These are phyloP conservation scores for Mallotus repandus DNA, from an alignment of 441 rosid genomes.

Conservation along the genomic window DNA sequence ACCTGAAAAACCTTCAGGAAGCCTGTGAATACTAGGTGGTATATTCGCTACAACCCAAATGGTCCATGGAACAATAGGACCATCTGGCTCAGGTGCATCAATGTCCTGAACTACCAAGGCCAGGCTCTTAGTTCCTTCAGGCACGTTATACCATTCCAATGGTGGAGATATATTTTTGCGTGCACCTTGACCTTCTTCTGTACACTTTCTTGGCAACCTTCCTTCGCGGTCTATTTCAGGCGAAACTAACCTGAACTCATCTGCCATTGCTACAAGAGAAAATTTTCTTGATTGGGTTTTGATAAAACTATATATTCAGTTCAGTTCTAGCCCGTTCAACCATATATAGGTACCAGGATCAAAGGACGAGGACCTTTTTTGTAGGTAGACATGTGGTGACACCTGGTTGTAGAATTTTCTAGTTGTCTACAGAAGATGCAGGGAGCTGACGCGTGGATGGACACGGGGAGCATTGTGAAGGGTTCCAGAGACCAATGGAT, in stretches of 20 bases:
- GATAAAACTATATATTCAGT: too few relatives aligned
- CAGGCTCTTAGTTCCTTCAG: slow-evolving; percentile 55
- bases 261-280: slow-evolving; percentile 23
- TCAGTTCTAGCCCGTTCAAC: not conserved
- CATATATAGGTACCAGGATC: not conserved
- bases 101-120: slow-evolving; percentile 80
- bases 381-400: not conserved
- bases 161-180: slow-evolving; percentile 44
- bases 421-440: slow-evolving; percentile 24
- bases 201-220: slow-evolving; percentile 47
- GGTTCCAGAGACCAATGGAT: slow-evolving; percentile 6
- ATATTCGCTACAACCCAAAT: slow-evolving; percentile 71
- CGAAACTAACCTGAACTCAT: slow-evolving; percentile 45
- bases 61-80: slow-evolving; percentile 76
- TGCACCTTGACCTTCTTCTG: slow-evolving; percentile 56
- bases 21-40: slow-evolving; percentile 55
- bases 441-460: slow-evolving; percentile 22
- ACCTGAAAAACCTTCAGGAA: slow-evolving; percentile 70
- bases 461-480: slow-evolving; percentile 10
- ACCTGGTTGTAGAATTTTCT: slow-evolving; percentile 28
- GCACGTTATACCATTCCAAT: slow-evolving; percentile 68
- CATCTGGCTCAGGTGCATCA: slow-evolving; percentile 69
- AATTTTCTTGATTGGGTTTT: not conserved
- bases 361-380: too few relatives aligned
- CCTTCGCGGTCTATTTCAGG: slow-evolving; percentile 39